These are phyloP conservation scores for Punctularia strigosozonata DNA, from an alignment of 768 basidiomycete species.

Conservation along the genomic window DNA sequence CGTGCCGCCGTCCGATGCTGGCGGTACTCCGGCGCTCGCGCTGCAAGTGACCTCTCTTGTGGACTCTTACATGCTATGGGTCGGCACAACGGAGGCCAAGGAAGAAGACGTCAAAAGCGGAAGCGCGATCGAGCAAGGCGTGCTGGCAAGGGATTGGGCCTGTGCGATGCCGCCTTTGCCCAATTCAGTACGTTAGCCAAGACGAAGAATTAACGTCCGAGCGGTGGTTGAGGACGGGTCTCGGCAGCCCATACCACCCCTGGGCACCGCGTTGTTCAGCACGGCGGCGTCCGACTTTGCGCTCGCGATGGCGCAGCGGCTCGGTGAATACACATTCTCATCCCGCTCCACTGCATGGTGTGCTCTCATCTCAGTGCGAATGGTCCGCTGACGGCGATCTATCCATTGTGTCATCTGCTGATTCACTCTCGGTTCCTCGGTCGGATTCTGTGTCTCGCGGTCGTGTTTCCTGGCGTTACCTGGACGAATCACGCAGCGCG, in stretches of 20 bases:
- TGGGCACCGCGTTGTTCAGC: conserved; percentile 57
- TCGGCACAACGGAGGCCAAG: conserved; percentile 43
- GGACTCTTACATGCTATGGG: conserved; percentile 77
- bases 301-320: conserved; percentile 64
- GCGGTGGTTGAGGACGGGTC: too few species aligned
- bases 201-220: too few species aligned
- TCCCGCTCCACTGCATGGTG: too few species aligned
- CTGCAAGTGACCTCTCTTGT: conserved; percentile 57
- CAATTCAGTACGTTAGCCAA: too few species aligned
- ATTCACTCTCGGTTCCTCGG: too few species aligned
- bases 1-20: conserved; percentile 35
- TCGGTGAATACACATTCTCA: conserved; percentile 61
- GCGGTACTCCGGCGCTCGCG: conserved; percentile 44
- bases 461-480: too few species aligned
- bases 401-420: too few species aligned
- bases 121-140: conserved; percentile 39
- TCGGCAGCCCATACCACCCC: too few species aligned
- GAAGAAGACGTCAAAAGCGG: conserved; percentile 18
- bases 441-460: too few species aligned
- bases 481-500: conserved; percentile 35
- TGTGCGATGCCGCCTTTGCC: conserved; percentile 61
- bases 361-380: too few species aligned
- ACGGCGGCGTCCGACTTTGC: conserved; percentile 50
- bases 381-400: conserved; percentile 9
- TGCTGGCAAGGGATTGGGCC: conserved; percentile 66